Conservation (phyloP, 768 basidiomycete species). For the Pleurotus eryngii region DNA sequence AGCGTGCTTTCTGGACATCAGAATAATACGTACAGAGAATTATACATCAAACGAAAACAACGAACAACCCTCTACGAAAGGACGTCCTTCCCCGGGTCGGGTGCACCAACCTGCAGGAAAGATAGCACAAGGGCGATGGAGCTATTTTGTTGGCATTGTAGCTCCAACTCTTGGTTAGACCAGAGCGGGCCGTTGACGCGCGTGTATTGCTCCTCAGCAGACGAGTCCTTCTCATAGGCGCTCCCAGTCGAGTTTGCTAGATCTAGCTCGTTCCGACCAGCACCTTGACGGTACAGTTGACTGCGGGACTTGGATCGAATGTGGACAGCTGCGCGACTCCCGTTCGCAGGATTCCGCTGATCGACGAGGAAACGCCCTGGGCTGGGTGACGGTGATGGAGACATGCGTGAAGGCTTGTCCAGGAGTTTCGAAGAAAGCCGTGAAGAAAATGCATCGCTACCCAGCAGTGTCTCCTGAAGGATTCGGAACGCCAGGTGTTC, state of each 20-base stretch:
- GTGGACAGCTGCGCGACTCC: constrained; percentile 28
- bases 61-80: not conserved
- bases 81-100: constrained; percentile 23
- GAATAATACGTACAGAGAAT: not conserved
- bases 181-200: constrained; percentile 51
- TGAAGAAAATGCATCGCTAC: constrained; percentile 18
- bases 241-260: constrained; percentile 17
- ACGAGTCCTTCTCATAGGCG: constrained; percentile 27
- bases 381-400: constrained; percentile 15
- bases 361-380: constrained; percentile 16
- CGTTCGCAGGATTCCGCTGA: constrained; percentile 10
- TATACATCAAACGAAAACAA: not conserved
- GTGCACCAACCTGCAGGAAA: constrained; percentile 49
- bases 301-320: constrained; percentile 70
- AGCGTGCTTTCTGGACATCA: not conserved
- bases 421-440: constrained; percentile 8
- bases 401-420: constrained; percentile 4
- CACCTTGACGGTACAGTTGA: constrained; percentile 59
- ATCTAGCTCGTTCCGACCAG: constrained; percentile 63
- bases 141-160: constrained; percentile 88
- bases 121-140: constrained; percentile 74
- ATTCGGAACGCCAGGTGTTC: constrained; percentile 78
- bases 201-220: constrained; percentile 20
- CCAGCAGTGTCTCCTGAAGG: constrained; percentile 80
- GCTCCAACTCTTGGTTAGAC: constrained; percentile 81